phyloP scores from a whole-genome alignment of 2,329 filamentous ascomycete species.

The Orbilia ellipsospora region DNA sequence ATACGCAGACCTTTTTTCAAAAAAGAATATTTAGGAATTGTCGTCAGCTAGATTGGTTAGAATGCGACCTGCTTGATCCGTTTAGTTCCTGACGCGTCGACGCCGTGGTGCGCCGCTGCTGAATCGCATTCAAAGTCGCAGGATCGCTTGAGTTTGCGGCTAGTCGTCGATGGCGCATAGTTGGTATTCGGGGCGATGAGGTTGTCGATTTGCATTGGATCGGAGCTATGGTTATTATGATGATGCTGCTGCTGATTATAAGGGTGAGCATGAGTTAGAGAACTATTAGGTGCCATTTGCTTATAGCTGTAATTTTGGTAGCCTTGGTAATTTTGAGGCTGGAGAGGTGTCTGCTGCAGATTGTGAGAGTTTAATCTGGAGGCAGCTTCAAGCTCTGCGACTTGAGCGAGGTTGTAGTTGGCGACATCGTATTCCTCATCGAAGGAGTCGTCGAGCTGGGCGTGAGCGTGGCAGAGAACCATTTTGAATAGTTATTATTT shows the following conservation, averaged over 20 bases:
- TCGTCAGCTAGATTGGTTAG: conserved; percentile 17
- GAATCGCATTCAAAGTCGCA: conserved; percentile 54
- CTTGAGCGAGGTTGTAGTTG: conserved; percentile 54
- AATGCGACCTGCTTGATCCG: conserved; percentile 54
- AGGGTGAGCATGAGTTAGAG: conserved; percentile 52
- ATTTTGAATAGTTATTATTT: conserved; percentile 39
- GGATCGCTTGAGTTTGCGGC: conserved; percentile 54
- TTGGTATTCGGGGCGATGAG: conserved; percentile 18
- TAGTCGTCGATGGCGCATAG: conserved; percentile 14
- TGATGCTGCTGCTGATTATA: conserved; percentile 14
- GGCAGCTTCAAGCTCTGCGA: conserved; percentile 44
- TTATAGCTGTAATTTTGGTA: conserved; percentile 38
- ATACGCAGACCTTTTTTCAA: conserved; percentile 41
- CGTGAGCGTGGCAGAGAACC: conserved; percentile 53
- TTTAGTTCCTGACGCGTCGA: conserved; percentile 52
- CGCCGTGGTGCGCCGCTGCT: conserved; percentile 19
- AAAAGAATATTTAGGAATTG: not conserved
- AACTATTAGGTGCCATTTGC: conserved; percentile 28
- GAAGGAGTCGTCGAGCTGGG: conserved; percentile 55
- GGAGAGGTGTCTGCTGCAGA: conserved; percentile 24
- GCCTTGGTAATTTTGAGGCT: conserved; percentile 27
- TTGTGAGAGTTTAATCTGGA: conserved; percentile 21
- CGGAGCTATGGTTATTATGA: conserved; percentile 47
- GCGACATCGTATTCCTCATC: conserved; percentile 54
- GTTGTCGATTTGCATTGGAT: conserved; percentile 54